Evolutionary conservation across 768 basidiomycete species (phyloP).

Genomic region (Hysterangium stoloniferum): DNA sequence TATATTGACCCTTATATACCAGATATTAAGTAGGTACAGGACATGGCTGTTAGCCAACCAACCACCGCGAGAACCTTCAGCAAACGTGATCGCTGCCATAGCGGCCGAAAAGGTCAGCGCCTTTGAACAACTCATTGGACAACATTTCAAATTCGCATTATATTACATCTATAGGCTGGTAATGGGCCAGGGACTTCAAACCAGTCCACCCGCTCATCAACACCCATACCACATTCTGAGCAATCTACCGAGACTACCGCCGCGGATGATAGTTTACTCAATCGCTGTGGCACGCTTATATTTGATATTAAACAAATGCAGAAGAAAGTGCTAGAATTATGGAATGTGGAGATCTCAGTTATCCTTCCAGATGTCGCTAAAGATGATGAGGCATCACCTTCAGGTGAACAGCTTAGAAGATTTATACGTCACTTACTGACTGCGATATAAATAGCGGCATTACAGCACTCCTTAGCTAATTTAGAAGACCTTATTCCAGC

Average conservation of each 20-base stretch:
- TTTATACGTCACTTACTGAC: neutral
- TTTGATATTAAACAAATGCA: conserved; percentile 59
- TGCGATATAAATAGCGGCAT: conserved; percentile 23
- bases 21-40: conserved; percentile 78
- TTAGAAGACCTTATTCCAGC: conserved; percentile 47
- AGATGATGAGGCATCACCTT: neutral
- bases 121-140: neutral
- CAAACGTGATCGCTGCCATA: conserved; percentile 26
- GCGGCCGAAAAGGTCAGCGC: conserved; percentile 29
- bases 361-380: conserved; percentile 34
- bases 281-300: conserved; percentile 58
- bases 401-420: neutral
- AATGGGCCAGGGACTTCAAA: conserved; percentile 17
- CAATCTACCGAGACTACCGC: conserved; percentile 44
- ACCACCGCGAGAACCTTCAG: conserved; percentile 33
- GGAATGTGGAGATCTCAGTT: conserved; percentile 52
- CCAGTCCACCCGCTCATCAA: conserved; percentile 39
- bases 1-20: neutral
- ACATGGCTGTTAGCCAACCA: conserved; percentile 65
- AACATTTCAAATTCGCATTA: neutral
- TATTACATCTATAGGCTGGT: neutral
- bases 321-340: conserved; percentile 45
- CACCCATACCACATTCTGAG: conserved; percentile 44
- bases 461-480: conserved; percentile 43
- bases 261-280: conserved; percentile 57